Evolutionary conservation across 805 yeast species (phyloP), one percentile per base, ranked within the genome.

Genomic region (Ogataea neopini): DNA sequence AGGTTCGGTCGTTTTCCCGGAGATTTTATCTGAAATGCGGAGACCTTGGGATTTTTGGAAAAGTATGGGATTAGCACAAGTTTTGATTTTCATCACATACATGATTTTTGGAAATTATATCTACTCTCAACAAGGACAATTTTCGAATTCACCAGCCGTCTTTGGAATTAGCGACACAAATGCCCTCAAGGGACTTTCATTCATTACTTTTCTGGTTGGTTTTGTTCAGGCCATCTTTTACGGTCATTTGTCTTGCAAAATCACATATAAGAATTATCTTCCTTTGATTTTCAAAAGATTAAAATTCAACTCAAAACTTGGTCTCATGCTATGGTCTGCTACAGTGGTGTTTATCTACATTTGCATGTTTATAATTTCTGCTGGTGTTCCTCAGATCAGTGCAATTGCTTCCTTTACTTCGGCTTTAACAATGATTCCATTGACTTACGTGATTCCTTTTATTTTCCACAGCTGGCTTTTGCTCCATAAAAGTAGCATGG

Each of bases 1-100:
- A 33, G 80, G 80, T 51, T 75, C 79, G n/a, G 67, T 75, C 51
- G 70, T 74, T 42, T 75, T 74, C 61, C 68, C 73, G 14, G 77
- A 75, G 54, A 67, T 75, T 43, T 64, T 76, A 63, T 72, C 79
- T 9, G 80, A 75, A 57, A 70, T 75, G 76, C 65, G 60, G 47
- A 65, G 73, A 41, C 80, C 80, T 7, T 61, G 62, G 67, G 79
- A 75, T 47, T 75, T 75, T 61, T 67, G 75, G 71, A 72, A 74
- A 58, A 77, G 77, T 38, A 69, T 74, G 71, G 49, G 67, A 15
- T 51, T 62, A 35, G 77, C 78, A 18, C 76, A 75, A 54, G 15
- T 56, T 6, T 59, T 74, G 35, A 74, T 75, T 47, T 62, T 72
- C 52, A 53, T 58, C 25, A 62, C 63, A 19, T 75, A 75, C 55